phyloP scores from a whole-genome alignment of 2,329 filamentous ascomycete genomes.

The Fonsecaea erecta region DNA sequence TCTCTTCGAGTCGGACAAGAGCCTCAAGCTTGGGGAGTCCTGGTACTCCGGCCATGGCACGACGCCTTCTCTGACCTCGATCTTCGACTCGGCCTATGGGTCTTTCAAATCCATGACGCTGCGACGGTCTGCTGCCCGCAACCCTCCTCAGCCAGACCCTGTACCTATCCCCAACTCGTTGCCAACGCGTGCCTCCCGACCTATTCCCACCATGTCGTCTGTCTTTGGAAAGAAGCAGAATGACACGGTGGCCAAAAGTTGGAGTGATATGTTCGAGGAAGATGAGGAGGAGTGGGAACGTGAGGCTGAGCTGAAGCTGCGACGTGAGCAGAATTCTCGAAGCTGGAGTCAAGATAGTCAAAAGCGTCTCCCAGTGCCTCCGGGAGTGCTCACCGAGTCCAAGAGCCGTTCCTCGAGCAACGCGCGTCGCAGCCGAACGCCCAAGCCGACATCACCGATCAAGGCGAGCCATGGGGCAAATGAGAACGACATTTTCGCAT shows the following conservation, averaged over 20 bases:
- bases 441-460: slow-evolving; percentile 62
- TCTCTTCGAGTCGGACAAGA: slow-evolving; percentile 77
- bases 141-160: slow-evolving; percentile 60
- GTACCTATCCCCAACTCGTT: slow-evolving; percentile 81
- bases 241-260: slow-evolving; percentile 91
- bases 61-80: slow-evolving; percentile 81
- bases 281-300: slow-evolving; percentile 76
- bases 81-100: slow-evolving; percentile 80
- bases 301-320: slow-evolving; percentile 64
- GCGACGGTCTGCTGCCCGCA: slow-evolving; percentile 40
- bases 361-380: slow-evolving; percentile 55
- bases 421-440: slow-evolving; percentile 52
- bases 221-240: slow-evolving; percentile 78
- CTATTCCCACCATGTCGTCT: slow-evolving; percentile 74
- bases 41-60: slow-evolving; percentile 80
- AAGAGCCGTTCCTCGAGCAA: slow-evolving; percentile 59
- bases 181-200: slow-evolving; percentile 64
- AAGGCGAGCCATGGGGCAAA: slow-evolving; percentile 72
- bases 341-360: slow-evolving; percentile 80
- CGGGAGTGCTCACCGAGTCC: slow-evolving; percentile 59
- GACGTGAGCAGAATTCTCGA: slow-evolving; percentile 67
- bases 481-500: slow-evolving; percentile 62
- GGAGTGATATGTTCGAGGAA: slow-evolving; percentile 98
- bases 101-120: slow-evolving; percentile 78
- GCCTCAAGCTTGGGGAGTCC: slow-evolving; percentile 55